Base-by-base conservation (phyloP, 2,329 filamentous ascomycete species). In the Beauveria pseudobassiana region DNA sequence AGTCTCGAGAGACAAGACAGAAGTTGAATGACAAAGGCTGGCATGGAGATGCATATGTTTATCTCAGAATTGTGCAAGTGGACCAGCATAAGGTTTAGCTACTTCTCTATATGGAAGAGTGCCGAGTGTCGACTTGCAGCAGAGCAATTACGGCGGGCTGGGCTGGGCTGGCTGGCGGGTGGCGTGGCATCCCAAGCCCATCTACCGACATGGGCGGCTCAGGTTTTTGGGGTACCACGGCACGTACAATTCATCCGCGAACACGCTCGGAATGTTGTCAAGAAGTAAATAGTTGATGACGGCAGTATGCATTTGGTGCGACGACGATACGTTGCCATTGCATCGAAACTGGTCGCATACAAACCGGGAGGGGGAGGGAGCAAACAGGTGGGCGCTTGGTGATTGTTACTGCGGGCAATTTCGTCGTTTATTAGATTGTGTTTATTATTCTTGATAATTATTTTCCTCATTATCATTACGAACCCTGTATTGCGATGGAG, bases 291-390 rank as follows among this genome's bases (percentile, higher is more conserved):
- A 45, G n/a, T 51, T 53, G 49, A 46, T 60, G 57, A 53, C 57
- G 57, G 57, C 49, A 22, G 34, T 51, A 14, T 60, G 57, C 57
- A 46, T 60, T 51, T 60, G 30, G 20, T 53, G 57, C 8, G 24
- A 50, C 57, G 48, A 46, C 57, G 49, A 60, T 60, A 60, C 57
- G 49, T 60, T 60, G 40, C 49, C 57, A 60, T 59, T 43, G 22
- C 57, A 52, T 60, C 57, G 57, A 60, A 49, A 8, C 16, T 24
- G 40, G 57, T 42, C 57, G 48, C 57, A 46, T 53, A 38, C 26
- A 60, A 43, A 16, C 34, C 5, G 34, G 14, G 12, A 2, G 12
- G 34, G 34, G 57, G 16, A 20, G 4, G 57, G 26, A 40, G 43
- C 43, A 50, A 38, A 16, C 40, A 50, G 40, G 30, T n/a, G 38